Evolutionary conservation across 1,139 yeast species (phyloP).

Genomic region (Diutina ranongensis): DNA sequence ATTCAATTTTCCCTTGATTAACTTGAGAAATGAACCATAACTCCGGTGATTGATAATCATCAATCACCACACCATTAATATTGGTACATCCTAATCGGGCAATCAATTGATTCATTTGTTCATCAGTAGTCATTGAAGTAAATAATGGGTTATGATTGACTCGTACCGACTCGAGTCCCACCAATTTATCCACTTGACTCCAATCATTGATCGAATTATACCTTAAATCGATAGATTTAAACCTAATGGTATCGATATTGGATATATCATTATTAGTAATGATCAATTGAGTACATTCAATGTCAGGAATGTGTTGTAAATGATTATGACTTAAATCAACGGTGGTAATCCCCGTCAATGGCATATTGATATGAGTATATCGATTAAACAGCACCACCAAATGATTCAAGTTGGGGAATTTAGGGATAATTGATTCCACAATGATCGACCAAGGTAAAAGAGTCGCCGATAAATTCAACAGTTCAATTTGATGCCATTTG

Average conservation of each 20-base stretch:
- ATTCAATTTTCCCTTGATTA: background rate
- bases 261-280: background rate
- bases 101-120: background rate
- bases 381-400: background rate
- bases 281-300: background rate
- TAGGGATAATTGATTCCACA: background rate
- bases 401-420: background rate
- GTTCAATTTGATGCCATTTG: background rate
- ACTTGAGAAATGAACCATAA: slow-evolving; percentile 2
- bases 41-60: background rate
- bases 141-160: slow-evolving; percentile 3
- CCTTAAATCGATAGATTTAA: background rate
- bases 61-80: background rate
- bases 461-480: background rate
- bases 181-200: background rate
- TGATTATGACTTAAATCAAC: background rate
- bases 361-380: background rate
- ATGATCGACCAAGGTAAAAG: background rate
- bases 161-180: background rate
- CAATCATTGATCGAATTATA: background rate
- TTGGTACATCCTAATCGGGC: background rate
- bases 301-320: background rate
- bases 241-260: background rate
- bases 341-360: background rate
- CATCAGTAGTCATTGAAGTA: background rate